Percentiles rank a stretch among this genome's conserved stretches.
Evolutionary conservation across 1,284 basidiomycete genomes (phyloP).

Genomic region (Trametes polyzona): DNA sequence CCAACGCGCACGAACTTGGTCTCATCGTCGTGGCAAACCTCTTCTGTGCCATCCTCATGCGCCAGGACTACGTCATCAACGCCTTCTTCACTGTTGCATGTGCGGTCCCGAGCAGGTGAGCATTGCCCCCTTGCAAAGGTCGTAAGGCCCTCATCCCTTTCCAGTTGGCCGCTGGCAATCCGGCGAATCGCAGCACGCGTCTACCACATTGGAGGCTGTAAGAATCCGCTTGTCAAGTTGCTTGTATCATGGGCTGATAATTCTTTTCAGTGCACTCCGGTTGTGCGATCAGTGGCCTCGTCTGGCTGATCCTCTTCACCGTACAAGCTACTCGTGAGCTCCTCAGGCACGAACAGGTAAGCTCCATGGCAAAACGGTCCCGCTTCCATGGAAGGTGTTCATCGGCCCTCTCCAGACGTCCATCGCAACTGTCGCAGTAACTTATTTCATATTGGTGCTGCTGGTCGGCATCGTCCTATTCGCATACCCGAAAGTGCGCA

Average conservation of each 20-base stretch:
- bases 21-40: conserved; percentile 56
- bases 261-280: conserved; percentile 53
- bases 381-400: background rate
- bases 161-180: conserved; percentile 57
- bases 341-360: conserved; percentile 44
- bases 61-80: conserved; percentile 64
- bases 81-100: conserved; percentile 56
- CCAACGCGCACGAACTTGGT: conserved; percentile 51
- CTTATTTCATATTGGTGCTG: conserved; percentile 54
- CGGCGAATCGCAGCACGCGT: conserved; percentile 56
- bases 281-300: conserved; percentile 53
- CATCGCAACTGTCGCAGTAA: conserved; percentile 52
- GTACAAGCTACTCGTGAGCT: conserved; percentile 58
- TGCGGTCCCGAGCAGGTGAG: conserved; percentile 51
- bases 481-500: conserved; percentile 53
- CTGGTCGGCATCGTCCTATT: conserved; percentile 53
- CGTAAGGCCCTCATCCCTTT: background rate
- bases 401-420: conserved; percentile 40
- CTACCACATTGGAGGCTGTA: conserved; percentile 58
- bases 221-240: conserved; percentile 21
- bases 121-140: background rate
- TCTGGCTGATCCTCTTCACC: conserved; percentile 57
- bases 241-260: conserved; percentile 6
- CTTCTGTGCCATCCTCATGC: conserved; percentile 61
- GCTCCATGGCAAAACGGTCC: background rate